Conservation (phyloP, 176 grass and related monocot genomes). For the barley (Hordeum vulgare) region MorexV3_pseudomolecules_assembly NC_058522.1:275986705-275987204, state of each 20-base stretch:
- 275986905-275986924: neutral
- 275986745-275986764: slow-evolving; percentile 85
- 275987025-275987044: too few relatives aligned
- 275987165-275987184: too few relatives aligned
- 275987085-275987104: too few relatives aligned
- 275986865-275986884: neutral
- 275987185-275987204: too few relatives aligned
- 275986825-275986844: neutral
- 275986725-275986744: slow-evolving; percentile 93
- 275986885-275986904: neutral
- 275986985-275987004: too few relatives aligned
- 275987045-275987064: too few relatives aligned
- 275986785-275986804: slow-evolving; percentile 35
- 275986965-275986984: neutral
- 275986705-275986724: neutral
- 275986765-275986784: slow-evolving; percentile 70
- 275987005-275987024: too few relatives aligned
- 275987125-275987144: too few relatives aligned
- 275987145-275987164: too few relatives aligned
- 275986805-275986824: slow-evolving; percentile 23
- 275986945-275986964: neutral
- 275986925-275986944: neutral
- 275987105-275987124: too few relatives aligned
- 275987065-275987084: too few relatives aligned
- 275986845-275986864: neutral